These are phyloP conservation scores for Hemileia vastatrix DNA, from an alignment of 1,284 basidiomycete species.

Conservation along the genomic window DNA sequence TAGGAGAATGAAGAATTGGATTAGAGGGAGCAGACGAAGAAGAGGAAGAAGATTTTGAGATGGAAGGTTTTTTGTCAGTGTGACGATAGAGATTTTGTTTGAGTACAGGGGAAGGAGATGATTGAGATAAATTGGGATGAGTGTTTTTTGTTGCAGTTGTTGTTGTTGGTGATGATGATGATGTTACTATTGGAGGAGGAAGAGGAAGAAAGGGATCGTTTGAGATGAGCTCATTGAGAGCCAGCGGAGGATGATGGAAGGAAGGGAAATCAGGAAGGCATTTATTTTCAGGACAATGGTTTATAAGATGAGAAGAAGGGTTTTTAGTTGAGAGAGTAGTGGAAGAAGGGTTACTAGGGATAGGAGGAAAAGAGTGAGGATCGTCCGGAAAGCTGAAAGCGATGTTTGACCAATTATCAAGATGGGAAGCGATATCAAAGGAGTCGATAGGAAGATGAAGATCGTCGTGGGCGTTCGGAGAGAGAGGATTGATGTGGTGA, in stretches of 20 bases:
- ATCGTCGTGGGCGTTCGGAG: slow-evolving; percentile 1
- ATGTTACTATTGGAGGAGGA: neutral
- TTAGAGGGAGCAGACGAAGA: neutral
- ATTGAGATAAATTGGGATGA: neutral
- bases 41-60: neutral
- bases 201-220: no score
- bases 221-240: no score
- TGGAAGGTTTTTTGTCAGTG: neutral
- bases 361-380: neutral
- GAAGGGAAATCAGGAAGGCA: no score
- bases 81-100: neutral
- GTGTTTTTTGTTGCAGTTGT: neutral
- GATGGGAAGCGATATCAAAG: slow-evolving; percentile 3
- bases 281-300: no score
- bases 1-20: neutral
- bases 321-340: no score
- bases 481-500: neutral
- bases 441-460: slow-evolving; percentile 15
- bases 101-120: no score
- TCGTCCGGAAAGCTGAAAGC: slow-evolving; percentile 12
- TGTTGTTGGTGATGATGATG: slow-evolving; percentile 8
- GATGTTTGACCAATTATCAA: slow-evolving; percentile 22
- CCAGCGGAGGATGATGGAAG: no score
- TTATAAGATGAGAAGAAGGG: no score
- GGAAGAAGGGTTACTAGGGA: no score